These are phyloP conservation scores for Usnea hakonensis DNA, from an alignment of 495 filamentous ascomycete genomes.

Conservation along the genomic window DNA sequence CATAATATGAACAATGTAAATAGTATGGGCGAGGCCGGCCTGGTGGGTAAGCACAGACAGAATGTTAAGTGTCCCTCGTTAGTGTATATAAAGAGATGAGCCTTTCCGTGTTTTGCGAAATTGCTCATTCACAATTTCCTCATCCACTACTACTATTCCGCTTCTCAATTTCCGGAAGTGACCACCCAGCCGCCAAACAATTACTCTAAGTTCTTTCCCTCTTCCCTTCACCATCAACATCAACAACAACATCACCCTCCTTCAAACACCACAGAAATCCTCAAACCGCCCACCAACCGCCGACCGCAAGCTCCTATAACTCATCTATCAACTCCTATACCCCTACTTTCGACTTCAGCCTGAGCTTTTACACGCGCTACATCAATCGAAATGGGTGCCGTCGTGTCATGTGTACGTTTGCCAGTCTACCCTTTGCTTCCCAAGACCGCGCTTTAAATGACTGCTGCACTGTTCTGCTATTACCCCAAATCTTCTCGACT, in stretches of 20 bases:
- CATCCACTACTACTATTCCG: neutral
- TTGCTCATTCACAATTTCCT: conserved; percentile 10
- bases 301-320: neutral
- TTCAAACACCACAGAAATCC: neutral
- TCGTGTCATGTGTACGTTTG: conserved; percentile 84
- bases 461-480: neutral
- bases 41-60: neutral
- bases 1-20: neutral
- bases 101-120: conserved; percentile 15
- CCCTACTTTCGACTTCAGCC: conserved; percentile 23
- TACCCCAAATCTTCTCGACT: conserved; percentile 14
- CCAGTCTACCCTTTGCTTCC: neutral
- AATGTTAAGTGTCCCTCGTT: too few relatives aligned
- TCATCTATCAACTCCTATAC: conserved; percentile 9
- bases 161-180: neutral
- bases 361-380: conserved; percentile 15
- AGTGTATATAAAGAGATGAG: conserved; percentile 18
- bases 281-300: conserved; percentile 22
- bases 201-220: conserved; percentile 3
- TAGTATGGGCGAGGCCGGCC: neutral
- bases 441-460: neutral
- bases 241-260: neutral
- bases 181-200: neutral
- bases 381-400: conserved; percentile 75
- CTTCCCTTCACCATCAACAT: neutral